Evolutionary conservation across 345 rosid species (phyloP).

Genomic region (Salix viminalis): DNA sequence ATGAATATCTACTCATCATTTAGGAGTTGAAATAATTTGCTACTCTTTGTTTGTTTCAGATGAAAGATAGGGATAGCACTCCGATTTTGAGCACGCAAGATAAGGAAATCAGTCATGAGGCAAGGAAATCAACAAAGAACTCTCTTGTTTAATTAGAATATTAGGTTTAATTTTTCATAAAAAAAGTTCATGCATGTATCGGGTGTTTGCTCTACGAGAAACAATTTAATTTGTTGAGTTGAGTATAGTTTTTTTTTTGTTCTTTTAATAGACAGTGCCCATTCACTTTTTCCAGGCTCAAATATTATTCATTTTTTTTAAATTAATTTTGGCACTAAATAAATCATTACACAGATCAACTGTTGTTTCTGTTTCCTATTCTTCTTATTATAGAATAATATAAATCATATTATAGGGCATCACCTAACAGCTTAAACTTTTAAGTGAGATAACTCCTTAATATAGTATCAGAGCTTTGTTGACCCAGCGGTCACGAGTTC

Average conservation of each 20-base stretch:
- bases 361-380: no score
- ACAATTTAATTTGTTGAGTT: slow-evolving; percentile 5
- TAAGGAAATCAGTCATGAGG: slow-evolving; percentile 57
- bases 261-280: slow-evolving; percentile 26
- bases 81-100: slow-evolving; percentile 58
- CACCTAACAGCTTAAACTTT: no score
- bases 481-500: no score
- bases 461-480: no score
- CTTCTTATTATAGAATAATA: no score
- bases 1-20: not conserved
- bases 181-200: not conserved
- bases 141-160: slow-evolving; percentile 46
- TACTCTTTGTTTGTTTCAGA: slow-evolving; percentile 29
- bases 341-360: no score
- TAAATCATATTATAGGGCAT: no score
- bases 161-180: not conserved
- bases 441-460: no score
- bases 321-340: not conserved
- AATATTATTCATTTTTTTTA: not conserved
- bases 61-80: slow-evolving; percentile 75
- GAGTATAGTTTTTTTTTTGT: slow-evolving; percentile 22
- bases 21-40: not conserved
- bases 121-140: slow-evolving; percentile 58
- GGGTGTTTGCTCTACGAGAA: not conserved
- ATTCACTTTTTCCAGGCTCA: not conserved